Evolutionary conservation across 768 basidiomycete species (phyloP).

Genomic region (Boletales sp.): DNA sequence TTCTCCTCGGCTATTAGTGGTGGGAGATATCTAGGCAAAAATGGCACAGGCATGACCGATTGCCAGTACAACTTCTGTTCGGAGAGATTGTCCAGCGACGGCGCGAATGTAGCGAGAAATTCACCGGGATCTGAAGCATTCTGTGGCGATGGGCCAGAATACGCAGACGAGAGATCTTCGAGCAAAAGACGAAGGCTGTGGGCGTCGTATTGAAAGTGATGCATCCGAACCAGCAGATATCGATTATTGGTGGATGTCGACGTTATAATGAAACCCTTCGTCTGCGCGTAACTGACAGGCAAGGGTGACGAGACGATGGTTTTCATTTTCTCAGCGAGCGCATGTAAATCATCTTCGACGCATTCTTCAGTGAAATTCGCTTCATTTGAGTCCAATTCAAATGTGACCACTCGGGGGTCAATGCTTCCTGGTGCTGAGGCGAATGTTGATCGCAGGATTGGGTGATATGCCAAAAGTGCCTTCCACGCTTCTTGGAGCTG

Average conservation of each 20-base stretch:
- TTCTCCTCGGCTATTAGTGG: conserved; percentile 1
- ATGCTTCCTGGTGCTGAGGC: conserved; percentile 16
- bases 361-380: conserved; percentile 6
- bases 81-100: conserved; percentile 10
- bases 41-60: conserved; percentile 27
- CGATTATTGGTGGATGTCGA: conserved; percentile 2
- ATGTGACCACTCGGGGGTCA: conserved; percentile 24
- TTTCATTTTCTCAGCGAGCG: conserved; percentile 20
- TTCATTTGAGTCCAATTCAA: conserved; percentile 11
- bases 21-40: conserved; percentile 27
- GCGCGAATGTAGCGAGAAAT: too few relatives aligned
- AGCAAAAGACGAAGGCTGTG: conserved; percentile 42
- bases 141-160: conserved; percentile 23
- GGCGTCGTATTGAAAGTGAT: conserved; percentile 51
- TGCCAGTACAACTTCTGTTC: conserved; percentile 36
- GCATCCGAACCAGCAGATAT: conserved; percentile 35
- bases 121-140: too few relatives aligned
- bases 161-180: conserved; percentile 37
- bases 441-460: conserved; percentile 44
- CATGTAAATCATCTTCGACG: conserved; percentile 4
- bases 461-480: conserved; percentile 31
- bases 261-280: conserved; percentile 19
- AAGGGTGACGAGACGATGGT: conserved; percentile 20
- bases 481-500: conserved; percentile 38
- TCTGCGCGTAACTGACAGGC: conserved; percentile 16